A percentile compares a stretch with the other conserved stretches of the same genome.
Evolutionary conservation across 2,329 filamentous ascomycete genomes (phyloP).

Genomic region (Hysterium pulicare): DNA sequence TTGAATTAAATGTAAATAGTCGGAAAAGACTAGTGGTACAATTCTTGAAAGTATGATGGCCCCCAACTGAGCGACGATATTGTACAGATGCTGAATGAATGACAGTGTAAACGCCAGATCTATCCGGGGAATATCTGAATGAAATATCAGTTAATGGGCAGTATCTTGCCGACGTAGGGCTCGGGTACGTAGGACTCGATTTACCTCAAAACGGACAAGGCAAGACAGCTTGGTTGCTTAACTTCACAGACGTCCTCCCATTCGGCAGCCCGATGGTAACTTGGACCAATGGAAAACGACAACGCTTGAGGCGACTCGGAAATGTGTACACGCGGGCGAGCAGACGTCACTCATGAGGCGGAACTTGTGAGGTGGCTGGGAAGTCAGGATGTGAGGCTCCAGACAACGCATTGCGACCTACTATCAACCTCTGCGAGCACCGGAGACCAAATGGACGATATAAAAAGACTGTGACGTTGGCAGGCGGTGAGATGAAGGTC

Average conservation of each 20-base stretch:
- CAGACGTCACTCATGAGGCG: constrained; percentile 33
- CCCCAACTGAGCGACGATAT: constrained; percentile 12
- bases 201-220: constrained; percentile 33
- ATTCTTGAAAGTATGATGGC: constrained; percentile 5
- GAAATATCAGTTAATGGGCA: constrained; percentile 22
- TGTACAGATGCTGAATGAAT: constrained; percentile 20
- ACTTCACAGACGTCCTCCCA: constrained; percentile 23
- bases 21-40: constrained; percentile 20
- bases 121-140: constrained; percentile 16
- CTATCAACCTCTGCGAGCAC: constrained; percentile 26
- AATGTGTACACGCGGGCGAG: constrained; percentile 28
- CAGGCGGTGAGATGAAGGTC: constrained; percentile 39
- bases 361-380: constrained; percentile 28
- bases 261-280: constrained; percentile 27
- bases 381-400: constrained; percentile 26
- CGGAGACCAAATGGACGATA: constrained; percentile 24
- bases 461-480: constrained; percentile 30
- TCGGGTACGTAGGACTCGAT: constrained; percentile 22
- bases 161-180: constrained; percentile 15
- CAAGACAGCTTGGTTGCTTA: constrained; percentile 25
- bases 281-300: constrained; percentile 32
- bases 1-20: constrained; percentile 23
- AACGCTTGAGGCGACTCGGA: constrained; percentile 29
- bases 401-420: constrained; percentile 38
- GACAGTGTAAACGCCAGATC: constrained; percentile 14